A percentile compares a stretch with the other conserved stretches of the same genome.
Conservation (phyloP, 1,284 basidiomycete genomes). For the Volvariella surrecta region DNA sequence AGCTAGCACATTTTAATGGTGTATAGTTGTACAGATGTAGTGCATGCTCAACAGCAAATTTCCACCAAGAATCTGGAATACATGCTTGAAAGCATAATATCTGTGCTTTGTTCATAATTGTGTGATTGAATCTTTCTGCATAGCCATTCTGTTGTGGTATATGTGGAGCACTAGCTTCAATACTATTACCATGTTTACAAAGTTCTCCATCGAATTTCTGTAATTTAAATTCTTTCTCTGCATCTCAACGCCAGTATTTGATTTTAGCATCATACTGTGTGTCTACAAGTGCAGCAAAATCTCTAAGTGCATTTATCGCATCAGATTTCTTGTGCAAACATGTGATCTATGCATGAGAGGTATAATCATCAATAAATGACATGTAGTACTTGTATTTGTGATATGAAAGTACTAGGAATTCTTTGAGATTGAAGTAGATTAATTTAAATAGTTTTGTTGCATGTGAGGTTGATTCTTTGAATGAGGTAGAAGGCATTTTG, state of each 20-base stretch:
- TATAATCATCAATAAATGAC: neutral
- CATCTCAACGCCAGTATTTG: neutral
- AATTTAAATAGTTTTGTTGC: conserved; percentile 12
- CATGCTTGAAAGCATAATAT: too few relatives aligned
- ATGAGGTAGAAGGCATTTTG: conserved; percentile 14
- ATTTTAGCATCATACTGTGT: neutral
- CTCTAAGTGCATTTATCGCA: neutral
- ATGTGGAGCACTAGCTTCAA: neutral
- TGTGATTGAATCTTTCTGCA: neutral
- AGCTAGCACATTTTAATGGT: too few relatives aligned
- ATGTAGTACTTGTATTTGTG: conserved; percentile 1
- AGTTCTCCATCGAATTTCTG: neutral
- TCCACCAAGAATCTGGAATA: too few relatives aligned
- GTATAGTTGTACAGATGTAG: too few relatives aligned
- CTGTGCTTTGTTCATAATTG: neutral
- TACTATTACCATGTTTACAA: neutral
- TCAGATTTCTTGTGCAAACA: neutral
- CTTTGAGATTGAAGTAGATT: conserved; percentile 13
- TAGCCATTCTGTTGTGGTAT: conserved; percentile 1
- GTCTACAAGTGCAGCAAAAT: neutral
- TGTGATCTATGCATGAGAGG: too few relatives aligned
- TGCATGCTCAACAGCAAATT: too few relatives aligned
- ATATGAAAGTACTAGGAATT: conserved; percentile 1
- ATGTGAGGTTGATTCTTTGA: conserved; percentile 8
- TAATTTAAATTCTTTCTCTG: neutral